These are phyloP conservation scores for Aspergillus phoenicis DNA, from an alignment of 2,329 filamentous ascomycete species.

Conservation along the genomic window DNA sequence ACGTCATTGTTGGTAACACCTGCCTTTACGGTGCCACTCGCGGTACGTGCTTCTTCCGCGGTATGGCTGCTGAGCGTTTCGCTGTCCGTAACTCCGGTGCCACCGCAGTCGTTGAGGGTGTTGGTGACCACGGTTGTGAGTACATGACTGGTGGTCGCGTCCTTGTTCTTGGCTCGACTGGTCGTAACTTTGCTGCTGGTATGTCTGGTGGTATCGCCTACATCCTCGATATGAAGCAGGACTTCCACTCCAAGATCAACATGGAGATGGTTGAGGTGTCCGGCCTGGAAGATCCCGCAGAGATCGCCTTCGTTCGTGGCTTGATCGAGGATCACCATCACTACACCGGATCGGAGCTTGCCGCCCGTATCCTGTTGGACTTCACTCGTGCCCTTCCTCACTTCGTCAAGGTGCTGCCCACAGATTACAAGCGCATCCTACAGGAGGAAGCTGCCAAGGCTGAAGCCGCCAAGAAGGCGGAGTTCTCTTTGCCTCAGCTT, in stretches of 20 bases:
- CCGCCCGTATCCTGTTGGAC: slow-evolving; percentile 89
- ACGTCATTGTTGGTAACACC: slow-evolving; percentile 88
- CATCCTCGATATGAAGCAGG: slow-evolving; percentile 82
- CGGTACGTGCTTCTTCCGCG: slow-evolving; percentile 94
- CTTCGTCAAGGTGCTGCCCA: slow-evolving; percentile 90
- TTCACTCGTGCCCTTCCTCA: slow-evolving; percentile 88
- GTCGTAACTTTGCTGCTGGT: slow-evolving; percentile 95
- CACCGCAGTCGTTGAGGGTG: slow-evolving; percentile 92
- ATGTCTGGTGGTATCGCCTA: slow-evolving; percentile 99
- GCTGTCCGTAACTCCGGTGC: slow-evolving; percentile 95
- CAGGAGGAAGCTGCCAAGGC: slow-evolving; percentile 83
- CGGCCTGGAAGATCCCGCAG: slow-evolving; percentile 77
- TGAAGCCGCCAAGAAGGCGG: slow-evolving; percentile 78
- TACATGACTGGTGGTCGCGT: slow-evolving; percentile 98
- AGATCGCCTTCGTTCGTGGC: slow-evolving; percentile 87
- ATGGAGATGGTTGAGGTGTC: slow-evolving; percentile 95
- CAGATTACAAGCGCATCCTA: slow-evolving; percentile 94
- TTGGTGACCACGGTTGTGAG: slow-evolving; percentile 95
- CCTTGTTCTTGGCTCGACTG: slow-evolving; percentile 81
- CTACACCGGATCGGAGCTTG: slow-evolving; percentile 94
- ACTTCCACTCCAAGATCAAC: slow-evolving; percentile 93
- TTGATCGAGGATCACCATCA: slow-evolving; percentile 96
- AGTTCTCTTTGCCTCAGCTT: slow-evolving; percentile 78
- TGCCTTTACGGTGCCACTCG: slow-evolving; percentile 92
- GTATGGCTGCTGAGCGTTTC: slow-evolving; percentile 93